Evolutionary conservation across 2,329 filamentous ascomycete genomes (phyloP), one percentile per base, ranked within the genome.

Genomic region (Trichoderma koningii): DNA sequence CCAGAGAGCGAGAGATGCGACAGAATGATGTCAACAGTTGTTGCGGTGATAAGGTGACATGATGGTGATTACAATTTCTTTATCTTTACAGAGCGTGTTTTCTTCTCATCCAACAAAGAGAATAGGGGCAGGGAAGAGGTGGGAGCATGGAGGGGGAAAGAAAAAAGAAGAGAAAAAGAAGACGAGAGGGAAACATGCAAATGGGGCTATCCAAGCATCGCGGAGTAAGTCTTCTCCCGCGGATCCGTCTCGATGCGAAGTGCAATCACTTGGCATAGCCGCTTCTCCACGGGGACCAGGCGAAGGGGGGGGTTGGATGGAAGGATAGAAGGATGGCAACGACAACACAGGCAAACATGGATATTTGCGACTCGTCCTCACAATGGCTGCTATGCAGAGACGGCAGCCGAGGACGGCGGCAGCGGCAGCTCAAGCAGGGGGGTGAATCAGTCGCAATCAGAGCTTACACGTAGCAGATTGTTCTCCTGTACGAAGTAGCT

Each of bases 401-500:
- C 59, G 47, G n/a, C 38, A 30, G 34, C 44, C 64, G 52, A 53
- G 50, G 42, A 48, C 45, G 48, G 63, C 23, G 26, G 55, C 30
- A 52, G 52, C 38, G 6, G 44, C 26, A 14, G 41, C 26, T 44
- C 41, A 53, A 28, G 55, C 41, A 55, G 59, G 55, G 48, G 55
- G 48, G 19, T 38, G n/a, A 59, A 59, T 28, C 30, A 47, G 44
- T 44, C 26, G 48, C 59, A 47, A 53, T 38, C 44, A 42, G 51
- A 21, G 56, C 56, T 59, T 61, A 55, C 56, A 62, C 41, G 50
- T 61, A 61, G 55, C 55, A 65, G 55, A 65, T 56, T 56, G 48
- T 26, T 52, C 55, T 60, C 63, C n/a, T 48, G 63, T 61, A 38
- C 34, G 34, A 9, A 38, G 34, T 38, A 60, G 44, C 57, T 65